Evolutionary conservation across 768 basidiomycete genomes (phyloP).

Genomic region (Agaricus sinodeliciosus): DNA sequence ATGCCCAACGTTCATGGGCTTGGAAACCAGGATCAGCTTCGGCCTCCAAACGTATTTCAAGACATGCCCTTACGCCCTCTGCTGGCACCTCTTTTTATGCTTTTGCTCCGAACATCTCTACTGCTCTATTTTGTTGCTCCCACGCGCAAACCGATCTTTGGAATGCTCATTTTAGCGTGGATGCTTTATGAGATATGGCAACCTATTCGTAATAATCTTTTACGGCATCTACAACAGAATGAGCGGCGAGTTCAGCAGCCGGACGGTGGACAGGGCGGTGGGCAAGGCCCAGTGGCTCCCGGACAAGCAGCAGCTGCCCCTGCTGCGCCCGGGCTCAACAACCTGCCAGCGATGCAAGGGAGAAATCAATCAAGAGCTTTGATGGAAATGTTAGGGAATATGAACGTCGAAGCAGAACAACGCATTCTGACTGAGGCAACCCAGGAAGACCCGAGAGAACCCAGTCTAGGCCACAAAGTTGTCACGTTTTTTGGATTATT

Average conservation of each 20-base stretch:
- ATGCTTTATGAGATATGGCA: slow-evolving; percentile 73
- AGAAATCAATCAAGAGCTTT: slow-evolving; percentile 27
- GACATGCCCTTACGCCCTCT: slow-evolving; percentile 63
- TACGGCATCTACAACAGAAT: slow-evolving; percentile 20
- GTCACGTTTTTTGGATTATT: slow-evolving; percentile 51
- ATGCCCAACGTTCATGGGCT: slow-evolving; percentile 29
- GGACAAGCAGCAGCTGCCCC: slow-evolving; percentile 5
- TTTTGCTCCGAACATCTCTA: slow-evolving; percentile 60
- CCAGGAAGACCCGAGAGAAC: slow-evolving; percentile 30
- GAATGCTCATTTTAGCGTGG: slow-evolving; percentile 59
- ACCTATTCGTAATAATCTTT: slow-evolving; percentile 46
- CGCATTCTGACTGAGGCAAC: slow-evolving; percentile 31
- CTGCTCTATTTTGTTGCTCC: slow-evolving; percentile 76
- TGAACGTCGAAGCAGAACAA: slow-evolving; percentile 54
- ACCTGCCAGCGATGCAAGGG: slow-evolving; percentile 13
- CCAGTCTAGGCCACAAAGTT: slow-evolving; percentile 41
- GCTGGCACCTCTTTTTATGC: slow-evolving; percentile 58
- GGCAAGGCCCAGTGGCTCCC: slow-evolving; percentile 6
- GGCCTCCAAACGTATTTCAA: slow-evolving; percentile 33
- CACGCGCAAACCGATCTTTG: slow-evolving; percentile 64
- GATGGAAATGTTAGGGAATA: slow-evolving; percentile 47
- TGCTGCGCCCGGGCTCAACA: slow-evolving; percentile 15
- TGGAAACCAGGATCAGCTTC: slow-evolving; percentile 22
- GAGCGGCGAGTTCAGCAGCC: slow-evolving; percentile 10
- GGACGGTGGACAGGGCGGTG: slow-evolving; percentile 9